Percentiles rank a stretch among this genome's conserved stretches.
phyloP scores from a whole-genome alignment of 176 grass and related monocot species.

The Thinopyrum elongatum region DNA sequence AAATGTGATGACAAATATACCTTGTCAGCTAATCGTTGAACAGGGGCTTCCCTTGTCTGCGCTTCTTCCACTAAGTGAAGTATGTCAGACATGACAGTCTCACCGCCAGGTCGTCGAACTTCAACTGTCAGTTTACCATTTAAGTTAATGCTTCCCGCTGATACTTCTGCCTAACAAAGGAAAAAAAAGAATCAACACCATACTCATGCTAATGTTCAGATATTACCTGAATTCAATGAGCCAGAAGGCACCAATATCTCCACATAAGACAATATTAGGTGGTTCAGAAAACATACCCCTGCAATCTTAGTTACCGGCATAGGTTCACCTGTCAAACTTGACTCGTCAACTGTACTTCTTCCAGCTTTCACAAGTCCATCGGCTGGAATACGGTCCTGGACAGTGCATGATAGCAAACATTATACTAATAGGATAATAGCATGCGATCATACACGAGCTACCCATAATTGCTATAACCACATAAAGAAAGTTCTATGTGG shows the following conservation, averaged over 20 bases:
- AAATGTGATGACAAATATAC: slow-evolving; percentile 36
- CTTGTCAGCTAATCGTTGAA: slow-evolving; percentile 96
- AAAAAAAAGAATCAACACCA: slow-evolving; percentile 30
- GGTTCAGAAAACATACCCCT: slow-evolving; percentile 61
- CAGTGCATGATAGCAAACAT: slow-evolving; percentile 28
- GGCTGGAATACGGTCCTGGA: slow-evolving; percentile 88
- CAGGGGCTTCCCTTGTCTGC: slow-evolving; percentile 85
- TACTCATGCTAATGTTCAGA: neutral
- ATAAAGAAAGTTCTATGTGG: slow-evolving; percentile 17
- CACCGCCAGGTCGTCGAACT: slow-evolving; percentile 85
- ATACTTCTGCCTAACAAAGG: slow-evolving; percentile 74
- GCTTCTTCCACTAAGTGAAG: slow-evolving; percentile 92
- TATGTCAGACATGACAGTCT: slow-evolving; percentile 98
- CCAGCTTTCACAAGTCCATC: slow-evolving; percentile 93
- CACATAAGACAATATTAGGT: slow-evolving; percentile 19
- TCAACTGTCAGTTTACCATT: slow-evolving; percentile 89
- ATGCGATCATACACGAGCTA: slow-evolving; percentile 7
- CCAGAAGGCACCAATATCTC: slow-evolving; percentile 18
- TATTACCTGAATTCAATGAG: slow-evolving; percentile 16
- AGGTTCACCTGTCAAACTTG: slow-evolving; percentile 95
- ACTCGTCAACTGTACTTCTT: slow-evolving; percentile 94
- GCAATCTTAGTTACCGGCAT: slow-evolving; percentile 90
- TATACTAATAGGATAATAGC: slow-evolving; percentile 16
- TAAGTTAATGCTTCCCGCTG: slow-evolving; percentile 95
- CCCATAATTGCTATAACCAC: slow-evolving; percentile 8